Evolutionary conservation across 805 yeast genomes (phyloP).

Genomic region (Maudiozyma serrabonitensis): DNA sequence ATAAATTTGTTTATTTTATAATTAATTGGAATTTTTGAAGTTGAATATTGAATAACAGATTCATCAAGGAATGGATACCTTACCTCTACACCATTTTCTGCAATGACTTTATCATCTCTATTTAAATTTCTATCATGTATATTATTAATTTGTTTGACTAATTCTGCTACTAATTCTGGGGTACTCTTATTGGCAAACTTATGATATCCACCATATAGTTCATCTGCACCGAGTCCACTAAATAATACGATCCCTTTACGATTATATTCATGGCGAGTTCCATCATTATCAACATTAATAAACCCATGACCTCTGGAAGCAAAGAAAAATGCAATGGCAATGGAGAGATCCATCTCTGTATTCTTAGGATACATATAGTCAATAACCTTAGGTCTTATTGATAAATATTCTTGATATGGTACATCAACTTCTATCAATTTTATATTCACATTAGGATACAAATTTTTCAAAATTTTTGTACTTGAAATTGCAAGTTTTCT

Average conservation of each 20-base stretch:
- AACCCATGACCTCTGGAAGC: constrained; percentile 58
- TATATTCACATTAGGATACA: constrained; percentile 36
- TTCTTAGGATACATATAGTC: constrained; percentile 70
- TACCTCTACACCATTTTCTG: constrained; percentile 81
- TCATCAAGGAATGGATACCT: constrained; percentile 80
- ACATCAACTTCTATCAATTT: constrained; percentile 62
- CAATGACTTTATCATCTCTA: constrained; percentile 83
- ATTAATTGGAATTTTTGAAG: constrained; percentile 40
- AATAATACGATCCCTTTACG: constrained; percentile 61
- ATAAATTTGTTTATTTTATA: constrained; percentile 43
- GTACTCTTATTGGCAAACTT: constrained; percentile 50
- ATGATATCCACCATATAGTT: constrained; percentile 90
- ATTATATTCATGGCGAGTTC: constrained; percentile 26
- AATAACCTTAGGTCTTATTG: constrained; percentile 42
- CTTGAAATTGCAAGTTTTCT: constrained; percentile 63
- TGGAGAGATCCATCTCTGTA: constrained; percentile 93
- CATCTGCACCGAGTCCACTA: constrained; percentile 97
- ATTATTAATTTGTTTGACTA: constrained; percentile 60
- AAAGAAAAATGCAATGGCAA: constrained; percentile 90
- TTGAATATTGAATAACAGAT: constrained; percentile 42
- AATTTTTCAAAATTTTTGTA: constrained; percentile 39
- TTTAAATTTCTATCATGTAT: constrained; percentile 76
- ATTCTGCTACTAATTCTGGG: constrained; percentile 43
- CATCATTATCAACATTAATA: constrained; percentile 3
- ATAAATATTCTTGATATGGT: constrained; percentile 53